Percentiles rank a stretch among this genome's conserved stretches.
Evolutionary conservation across 768 basidiomycete species (phyloP).

Genomic region (Rubroboletus satanas): DNA sequence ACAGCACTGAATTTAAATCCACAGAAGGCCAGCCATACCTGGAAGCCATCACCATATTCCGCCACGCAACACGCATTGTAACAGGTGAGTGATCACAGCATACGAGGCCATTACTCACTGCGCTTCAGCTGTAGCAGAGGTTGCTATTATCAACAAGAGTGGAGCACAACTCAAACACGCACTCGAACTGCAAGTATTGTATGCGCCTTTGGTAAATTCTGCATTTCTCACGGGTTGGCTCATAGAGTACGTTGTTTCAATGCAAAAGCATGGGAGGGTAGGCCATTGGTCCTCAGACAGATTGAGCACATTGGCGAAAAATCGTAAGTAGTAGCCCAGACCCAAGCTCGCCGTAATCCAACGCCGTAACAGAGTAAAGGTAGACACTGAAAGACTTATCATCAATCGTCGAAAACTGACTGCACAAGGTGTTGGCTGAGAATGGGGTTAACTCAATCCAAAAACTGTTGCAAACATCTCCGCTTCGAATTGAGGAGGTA

Average conservation of each 20-base stretch:
- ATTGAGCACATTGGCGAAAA: constrained; percentile 90
- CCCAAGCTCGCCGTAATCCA: not conserved
- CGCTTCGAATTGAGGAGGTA: constrained; percentile 64
- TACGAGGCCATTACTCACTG: constrained; percentile 1
- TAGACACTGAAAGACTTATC: constrained; percentile 1
- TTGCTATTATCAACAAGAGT: constrained; percentile 59
- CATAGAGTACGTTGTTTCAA: constrained; percentile 67
- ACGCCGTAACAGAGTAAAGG: constrained; percentile 23
- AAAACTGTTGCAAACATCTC: constrained; percentile 50
- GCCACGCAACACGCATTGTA: constrained; percentile 72
- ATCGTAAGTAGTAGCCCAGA: constrained; percentile 51
- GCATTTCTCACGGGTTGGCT: not conserved
- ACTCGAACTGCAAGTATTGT: constrained; percentile 62
- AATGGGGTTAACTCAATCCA: constrained; percentile 65
- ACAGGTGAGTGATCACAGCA: constrained; percentile 46
- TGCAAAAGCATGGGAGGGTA: constrained; percentile 91
- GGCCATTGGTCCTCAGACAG: constrained; percentile 80
- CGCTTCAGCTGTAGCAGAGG: constrained; percentile 66
- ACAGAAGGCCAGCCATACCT: constrained; percentile 67
- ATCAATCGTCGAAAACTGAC: constrained; percentile 8
- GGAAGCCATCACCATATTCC: constrained; percentile 68
- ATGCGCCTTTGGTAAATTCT: not conserved
- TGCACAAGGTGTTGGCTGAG: constrained; percentile 64
- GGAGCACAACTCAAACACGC: constrained; percentile 70
- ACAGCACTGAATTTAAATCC: constrained; percentile 62